Evolutionary conservation across 352 stramenopile genomes (phyloP).

Genomic region (Globisporangium rhizosaccharum): DNA sequence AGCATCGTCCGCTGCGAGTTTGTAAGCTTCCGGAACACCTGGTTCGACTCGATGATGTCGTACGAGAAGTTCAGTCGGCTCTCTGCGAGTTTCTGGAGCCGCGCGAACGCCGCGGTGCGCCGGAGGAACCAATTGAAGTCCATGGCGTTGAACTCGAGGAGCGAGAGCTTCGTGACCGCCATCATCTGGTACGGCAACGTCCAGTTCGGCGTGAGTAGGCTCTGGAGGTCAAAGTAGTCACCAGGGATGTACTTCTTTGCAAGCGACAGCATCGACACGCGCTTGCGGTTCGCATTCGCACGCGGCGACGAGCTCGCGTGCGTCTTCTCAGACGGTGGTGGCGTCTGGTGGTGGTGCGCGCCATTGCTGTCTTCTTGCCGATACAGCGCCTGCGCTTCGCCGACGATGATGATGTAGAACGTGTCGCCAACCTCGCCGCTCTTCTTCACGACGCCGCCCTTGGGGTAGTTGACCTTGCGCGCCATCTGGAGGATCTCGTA

Average conservation of each 20-base stretch:
- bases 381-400: conserved; percentile 57
- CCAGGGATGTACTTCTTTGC: conserved; percentile 78
- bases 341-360: background rate
- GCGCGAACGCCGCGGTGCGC: conserved; percentile 57
- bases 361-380: conserved; percentile 15
- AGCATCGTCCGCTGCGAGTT: conserved; percentile 80
- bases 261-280: conserved; percentile 53
- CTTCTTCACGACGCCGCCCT: conserved; percentile 47
- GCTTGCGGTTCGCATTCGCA: conserved; percentile 28
- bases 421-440: conserved; percentile 44
- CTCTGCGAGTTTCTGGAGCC: conserved; percentile 67
- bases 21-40: conserved; percentile 77
- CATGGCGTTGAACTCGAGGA: conserved; percentile 72
- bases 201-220: conserved; percentile 67
- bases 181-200: conserved; percentile 59
- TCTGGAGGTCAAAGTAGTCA: conserved; percentile 88
- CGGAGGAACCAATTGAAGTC: conserved; percentile 87
- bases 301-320: conserved; percentile 11
- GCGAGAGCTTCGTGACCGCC: conserved; percentile 57
- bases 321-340: conserved; percentile 6
- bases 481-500: conserved; percentile 86
- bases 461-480: conserved; percentile 57
- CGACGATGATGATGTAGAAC: conserved; percentile 82
- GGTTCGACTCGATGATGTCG: conserved; percentile 75
- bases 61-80: conserved; percentile 79